Evolutionary conservation across 169 alveolate species (phyloP).

Genomic region (Eimeria sp.): DNA sequence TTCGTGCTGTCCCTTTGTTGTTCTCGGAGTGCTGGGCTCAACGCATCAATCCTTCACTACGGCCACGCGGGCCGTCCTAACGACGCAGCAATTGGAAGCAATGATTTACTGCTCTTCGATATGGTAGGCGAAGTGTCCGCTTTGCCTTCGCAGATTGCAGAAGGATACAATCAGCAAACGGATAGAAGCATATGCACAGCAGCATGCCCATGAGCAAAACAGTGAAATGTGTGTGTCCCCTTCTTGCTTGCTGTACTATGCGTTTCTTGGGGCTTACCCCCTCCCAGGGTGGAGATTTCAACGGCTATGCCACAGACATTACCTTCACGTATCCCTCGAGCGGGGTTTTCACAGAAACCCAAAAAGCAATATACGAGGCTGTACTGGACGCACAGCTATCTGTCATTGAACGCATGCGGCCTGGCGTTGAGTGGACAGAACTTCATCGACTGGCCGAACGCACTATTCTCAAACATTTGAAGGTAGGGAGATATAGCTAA

Average conservation of each 20-base stretch:
- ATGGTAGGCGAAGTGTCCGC: slow-evolving; percentile 18
- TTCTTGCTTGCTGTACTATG: neutral
- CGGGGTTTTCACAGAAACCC: slow-evolving; percentile 91
- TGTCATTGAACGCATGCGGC: slow-evolving; percentile 88
- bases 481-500: slow-evolving; percentile 9
- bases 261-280: neutral
- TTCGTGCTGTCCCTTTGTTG: neutral
- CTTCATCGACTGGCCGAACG: slow-evolving; percentile 93
- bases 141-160: neutral
- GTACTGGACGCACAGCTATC: slow-evolving; percentile 90
- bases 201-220: neutral
- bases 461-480: slow-evolving; percentile 87
- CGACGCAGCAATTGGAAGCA: slow-evolving; percentile 48
- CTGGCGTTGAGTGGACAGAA: slow-evolving; percentile 93
- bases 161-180: neutral
- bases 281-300: slow-evolving; percentile 89
- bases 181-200: neutral
- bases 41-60: slow-evolving; percentile 81
- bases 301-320: slow-evolving; percentile 93
- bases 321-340: slow-evolving; percentile 92
- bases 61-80: slow-evolving; percentile 83
- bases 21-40: slow-evolving; percentile 59
- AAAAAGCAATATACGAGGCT: slow-evolving; percentile 89
- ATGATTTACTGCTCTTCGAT: slow-evolving; percentile 76
- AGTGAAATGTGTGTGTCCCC: neutral